phyloP scores from a whole-genome alignment of 495 filamentous ascomycete species.

The Lasiosphaeris hirsuta region DNA sequence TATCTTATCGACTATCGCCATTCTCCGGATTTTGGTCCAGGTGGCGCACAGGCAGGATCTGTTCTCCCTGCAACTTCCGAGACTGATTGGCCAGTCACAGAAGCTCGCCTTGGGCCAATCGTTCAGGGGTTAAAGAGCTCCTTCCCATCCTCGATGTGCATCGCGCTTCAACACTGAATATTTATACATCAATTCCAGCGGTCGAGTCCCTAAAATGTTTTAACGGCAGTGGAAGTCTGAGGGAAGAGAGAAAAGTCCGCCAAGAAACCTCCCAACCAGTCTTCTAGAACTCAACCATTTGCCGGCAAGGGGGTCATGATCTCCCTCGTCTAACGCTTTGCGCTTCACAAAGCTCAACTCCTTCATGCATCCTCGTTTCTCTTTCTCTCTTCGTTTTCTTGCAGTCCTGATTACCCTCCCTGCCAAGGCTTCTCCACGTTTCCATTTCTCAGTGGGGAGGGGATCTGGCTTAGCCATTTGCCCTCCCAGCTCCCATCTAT shows the following conservation, averaged over 20 bases:
- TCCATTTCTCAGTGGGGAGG: not conserved
- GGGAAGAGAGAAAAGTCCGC: not conserved
- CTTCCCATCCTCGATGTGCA: no score
- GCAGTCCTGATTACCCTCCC: not conserved
- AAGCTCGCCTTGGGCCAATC: no score
- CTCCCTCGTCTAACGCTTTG: slow-evolving; percentile 1
- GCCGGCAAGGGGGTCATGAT: slow-evolving; percentile 3
- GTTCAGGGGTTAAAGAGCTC: no score
- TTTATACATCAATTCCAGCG: no score
- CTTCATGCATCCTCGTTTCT: not conserved
- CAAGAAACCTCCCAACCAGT: not conserved
- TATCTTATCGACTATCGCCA: no score
- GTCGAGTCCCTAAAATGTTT: no score
- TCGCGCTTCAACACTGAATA: no score
- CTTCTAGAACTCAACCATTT: not conserved
- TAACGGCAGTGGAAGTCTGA: not conserved
- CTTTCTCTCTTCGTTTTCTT: not conserved
- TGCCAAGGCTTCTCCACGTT: not conserved
- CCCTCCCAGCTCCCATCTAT: not conserved
- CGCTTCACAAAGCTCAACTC: not conserved
- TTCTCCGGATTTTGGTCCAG: no score
- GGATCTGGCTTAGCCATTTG: not conserved
- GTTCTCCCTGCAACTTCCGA: no score
- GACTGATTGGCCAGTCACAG: no score
- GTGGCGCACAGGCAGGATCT: no score